Evolutionary conservation across 2,329 filamentous ascomycete species (phyloP).

Genomic region (Calonectria honghensis): DNA sequence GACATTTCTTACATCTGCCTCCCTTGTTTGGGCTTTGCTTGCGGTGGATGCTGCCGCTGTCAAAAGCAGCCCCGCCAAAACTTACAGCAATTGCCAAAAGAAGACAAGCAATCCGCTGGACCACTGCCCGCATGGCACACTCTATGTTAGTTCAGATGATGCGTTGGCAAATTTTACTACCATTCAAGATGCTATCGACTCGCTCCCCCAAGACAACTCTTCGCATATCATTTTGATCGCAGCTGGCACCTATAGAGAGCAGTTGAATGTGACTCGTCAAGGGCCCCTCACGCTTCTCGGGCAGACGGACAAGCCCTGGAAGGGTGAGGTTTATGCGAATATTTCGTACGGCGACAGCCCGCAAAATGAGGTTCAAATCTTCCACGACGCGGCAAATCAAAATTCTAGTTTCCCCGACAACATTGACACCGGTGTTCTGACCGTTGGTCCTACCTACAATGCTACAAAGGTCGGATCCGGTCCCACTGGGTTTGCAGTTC

Average conservation of each 20-base stretch:
- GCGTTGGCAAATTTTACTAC: constrained; percentile 59
- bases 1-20: not conserved
- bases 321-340: constrained; percentile 59
- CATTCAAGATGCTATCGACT: constrained; percentile 63
- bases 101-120: constrained; percentile 39
- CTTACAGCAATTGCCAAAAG: constrained; percentile 37
- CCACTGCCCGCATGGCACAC: constrained; percentile 61
- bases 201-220: constrained; percentile 55
- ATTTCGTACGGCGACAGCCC: constrained; percentile 63
- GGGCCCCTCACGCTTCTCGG: constrained; percentile 77
- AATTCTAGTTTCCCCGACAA: constrained; percentile 71
- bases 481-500: constrained; percentile 76
- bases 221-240: constrained; percentile 71
- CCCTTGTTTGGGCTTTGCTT: not conserved
- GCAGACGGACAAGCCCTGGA: constrained; percentile 65
- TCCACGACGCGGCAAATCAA: constrained; percentile 73
- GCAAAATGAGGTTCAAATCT: constrained; percentile 71
- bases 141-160: constrained; percentile 61
- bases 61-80: constrained; percentile 22
- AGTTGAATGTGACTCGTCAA: constrained; percentile 77
- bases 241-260: constrained; percentile 76
- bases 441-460: constrained; percentile 78
- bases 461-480: constrained; percentile 77
- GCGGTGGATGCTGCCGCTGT: not conserved
- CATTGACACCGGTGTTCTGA: constrained; percentile 76